A percentile compares a stretch with the other conserved stretches of the same genome.
Conservation (phyloP, 345 rosid genomes). For the Excoecaria cochinchinensis region DNA sequence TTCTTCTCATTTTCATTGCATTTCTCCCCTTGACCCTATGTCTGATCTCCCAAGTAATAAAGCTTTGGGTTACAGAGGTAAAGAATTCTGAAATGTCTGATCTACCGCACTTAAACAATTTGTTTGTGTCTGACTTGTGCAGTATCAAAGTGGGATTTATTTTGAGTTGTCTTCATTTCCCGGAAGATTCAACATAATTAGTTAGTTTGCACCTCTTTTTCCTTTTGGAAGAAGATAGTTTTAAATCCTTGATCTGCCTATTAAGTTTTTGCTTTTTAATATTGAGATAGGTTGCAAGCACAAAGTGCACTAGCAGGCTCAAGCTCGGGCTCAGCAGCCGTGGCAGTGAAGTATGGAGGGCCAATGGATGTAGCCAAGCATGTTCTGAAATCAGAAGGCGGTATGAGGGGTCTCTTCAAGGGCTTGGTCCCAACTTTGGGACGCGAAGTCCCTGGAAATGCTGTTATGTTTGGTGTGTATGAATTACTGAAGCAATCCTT, state of each 20-base stretch:
- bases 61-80: too few species aligned
- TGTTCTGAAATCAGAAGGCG: conserved; percentile 87
- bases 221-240: background rate
- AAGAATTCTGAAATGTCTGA: background rate
- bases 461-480: conserved; percentile 82
- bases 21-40: background rate
- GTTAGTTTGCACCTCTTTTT: background rate
- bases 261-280: conserved; percentile 12
- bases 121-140: background rate
- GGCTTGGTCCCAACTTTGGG: conserved; percentile 88
- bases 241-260: background rate
- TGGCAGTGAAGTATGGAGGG: conserved; percentile 78
- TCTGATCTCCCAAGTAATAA: too few species aligned
- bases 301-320: conserved; percentile 68
- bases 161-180: background rate
- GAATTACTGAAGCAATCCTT: conserved; percentile 73
- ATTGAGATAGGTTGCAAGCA: conserved; percentile 79
- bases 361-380: conserved; percentile 95
- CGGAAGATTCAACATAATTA: background rate
- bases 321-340: conserved; percentile 43
- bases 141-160: background rate
- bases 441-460: conserved; percentile 95
- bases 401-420: conserved; percentile 81
- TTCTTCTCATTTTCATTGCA: background rate
- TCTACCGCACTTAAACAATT: background rate